Evolutionary conservation across 805 yeast species (phyloP), one percentile per base, ranked within the genome.

Genomic region (Jamesozyma spencerorum): DNA sequence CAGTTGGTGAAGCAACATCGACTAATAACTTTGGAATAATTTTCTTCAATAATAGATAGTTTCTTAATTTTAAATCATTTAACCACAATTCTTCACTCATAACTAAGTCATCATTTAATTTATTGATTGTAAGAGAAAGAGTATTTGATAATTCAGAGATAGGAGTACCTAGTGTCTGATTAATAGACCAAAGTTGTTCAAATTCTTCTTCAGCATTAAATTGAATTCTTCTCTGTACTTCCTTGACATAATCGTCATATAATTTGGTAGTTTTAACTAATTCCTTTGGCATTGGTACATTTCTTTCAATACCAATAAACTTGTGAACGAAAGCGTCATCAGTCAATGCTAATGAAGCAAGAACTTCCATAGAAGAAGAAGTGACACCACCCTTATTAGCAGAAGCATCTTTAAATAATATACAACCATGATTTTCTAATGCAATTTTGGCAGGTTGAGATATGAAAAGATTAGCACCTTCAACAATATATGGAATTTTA

Each of bases 371-470:
- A 2, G 97, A 88, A 2, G 97, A 87, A 2, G 97, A 88, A 1
- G 98, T 90, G 39, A 90, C 98, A 68, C 98, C 98, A 57, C 98
- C 98, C 67, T 90, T 90, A 68, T 90, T 90, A 34, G 97, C 87
- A 11, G 96, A 85, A 13, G 97, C 95, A 69, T 90, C 98, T 64
- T 92, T 92, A 68, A 85, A 85, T 39, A 92, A 71, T 39, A 87
- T 63, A 39, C 85, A 79, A 31, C 97, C 97, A 26, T 94, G 92
- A 34, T 73, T 68, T 66, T 92, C 98, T 41, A 90, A 71, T 37
- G 77, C 74, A 26, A 90, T 65, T 69, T 90, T 92, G 38, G 97
- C 97, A 31, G 86, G 76, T 68, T 92, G 97, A 2, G 97, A 86
- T 47, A 90, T 81, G 66, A 90, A 92, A 63, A 90, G 72, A 64